phyloP scores from a whole-genome alignment of 2,329 filamentous ascomycete genomes.

The Claviceps paspali region DNA sequence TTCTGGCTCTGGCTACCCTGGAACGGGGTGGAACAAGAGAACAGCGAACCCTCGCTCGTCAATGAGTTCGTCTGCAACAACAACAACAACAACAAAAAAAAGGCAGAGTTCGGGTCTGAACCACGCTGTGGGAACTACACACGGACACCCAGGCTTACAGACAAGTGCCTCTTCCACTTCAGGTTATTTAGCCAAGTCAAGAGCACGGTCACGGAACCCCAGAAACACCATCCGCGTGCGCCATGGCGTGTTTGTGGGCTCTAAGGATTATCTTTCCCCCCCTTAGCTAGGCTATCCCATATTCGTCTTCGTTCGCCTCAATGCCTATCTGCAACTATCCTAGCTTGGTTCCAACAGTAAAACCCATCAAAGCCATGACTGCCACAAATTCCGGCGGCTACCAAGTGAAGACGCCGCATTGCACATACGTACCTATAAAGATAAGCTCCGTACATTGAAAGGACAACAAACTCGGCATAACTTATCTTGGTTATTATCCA shows the following conservation, averaged over 20 bases:
- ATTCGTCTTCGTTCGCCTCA: background rate
- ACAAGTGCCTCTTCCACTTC: no score
- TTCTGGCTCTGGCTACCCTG: no score
- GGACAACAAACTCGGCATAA: background rate
- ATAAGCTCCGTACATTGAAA: slow-evolving; percentile 1
- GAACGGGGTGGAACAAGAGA: no score
- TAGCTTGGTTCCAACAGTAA: background rate
- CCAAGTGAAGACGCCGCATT: background rate
- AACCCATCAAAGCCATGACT: background rate
- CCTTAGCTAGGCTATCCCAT: slow-evolving; percentile 1
- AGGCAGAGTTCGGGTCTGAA: no score
- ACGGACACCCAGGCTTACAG: no score
- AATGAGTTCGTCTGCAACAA: no score
- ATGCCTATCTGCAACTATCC: slow-evolving; percentile 2
- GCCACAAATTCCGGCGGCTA: background rate
- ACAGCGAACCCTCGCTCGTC: no score
- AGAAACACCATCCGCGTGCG: background rate
- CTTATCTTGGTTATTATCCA: background rate
- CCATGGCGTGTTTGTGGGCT: slow-evolving; percentile 5
- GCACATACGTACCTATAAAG: background rate
- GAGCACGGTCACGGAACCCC: background rate
- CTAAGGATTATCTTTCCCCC: slow-evolving; percentile 5
- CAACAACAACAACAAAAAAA: no score
- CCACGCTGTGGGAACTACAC: no score
- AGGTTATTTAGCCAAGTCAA: background rate